These are phyloP conservation scores for Cladorrhinum sp. DNA, from an alignment of 2,329 filamentous ascomycete genomes.

Conservation along the genomic window DNA sequence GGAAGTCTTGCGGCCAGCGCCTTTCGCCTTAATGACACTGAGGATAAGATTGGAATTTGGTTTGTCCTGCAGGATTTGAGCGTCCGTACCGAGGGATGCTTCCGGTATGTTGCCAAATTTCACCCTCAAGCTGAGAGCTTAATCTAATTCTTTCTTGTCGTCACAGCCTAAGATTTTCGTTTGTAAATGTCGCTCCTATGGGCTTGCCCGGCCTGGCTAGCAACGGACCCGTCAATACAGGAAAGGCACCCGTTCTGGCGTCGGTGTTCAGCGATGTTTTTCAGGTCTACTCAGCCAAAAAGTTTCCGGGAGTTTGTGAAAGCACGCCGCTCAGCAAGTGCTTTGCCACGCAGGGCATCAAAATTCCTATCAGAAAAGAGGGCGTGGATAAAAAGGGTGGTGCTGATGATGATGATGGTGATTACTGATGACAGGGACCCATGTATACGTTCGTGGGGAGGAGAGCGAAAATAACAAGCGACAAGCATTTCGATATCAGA, in stretches of 20 bases:
- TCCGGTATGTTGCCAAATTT: slow-evolving; percentile 59
- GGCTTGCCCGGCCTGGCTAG: slow-evolving; percentile 37
- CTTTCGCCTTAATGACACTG: slow-evolving; percentile 73
- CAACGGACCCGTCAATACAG: slow-evolving; percentile 61
- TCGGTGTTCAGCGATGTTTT: slow-evolving; percentile 85
- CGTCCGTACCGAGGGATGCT: slow-evolving; percentile 86
- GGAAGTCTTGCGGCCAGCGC: slow-evolving; percentile 88
- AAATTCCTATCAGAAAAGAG: slow-evolving; percentile 94
- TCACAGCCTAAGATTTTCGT: slow-evolving; percentile 62
- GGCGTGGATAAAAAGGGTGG: slow-evolving; percentile 47
- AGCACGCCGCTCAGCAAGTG: slow-evolving; percentile 87
- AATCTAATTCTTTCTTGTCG: background rate
- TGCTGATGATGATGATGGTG: slow-evolving; percentile 51
- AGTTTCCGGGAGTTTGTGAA: slow-evolving; percentile 96
- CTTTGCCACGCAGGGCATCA: slow-evolving; percentile 91
- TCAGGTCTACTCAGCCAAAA: slow-evolving; percentile 94
- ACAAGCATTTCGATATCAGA: no score
- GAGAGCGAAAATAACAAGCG: no score
- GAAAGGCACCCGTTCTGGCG: slow-evolving; percentile 77
- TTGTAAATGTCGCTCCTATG: slow-evolving; percentile 71
- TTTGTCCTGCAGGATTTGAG: slow-evolving; percentile 95
- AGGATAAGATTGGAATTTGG: slow-evolving; percentile 86
- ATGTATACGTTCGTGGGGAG: no score
- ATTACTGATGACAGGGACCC: slow-evolving; percentile 34
- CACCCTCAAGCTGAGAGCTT: background rate